Evolutionary conservation across 257 asterid species (phyloP), one percentile per base, ranked within the genome.

Genomic region (Misopates orontium): DNA sequence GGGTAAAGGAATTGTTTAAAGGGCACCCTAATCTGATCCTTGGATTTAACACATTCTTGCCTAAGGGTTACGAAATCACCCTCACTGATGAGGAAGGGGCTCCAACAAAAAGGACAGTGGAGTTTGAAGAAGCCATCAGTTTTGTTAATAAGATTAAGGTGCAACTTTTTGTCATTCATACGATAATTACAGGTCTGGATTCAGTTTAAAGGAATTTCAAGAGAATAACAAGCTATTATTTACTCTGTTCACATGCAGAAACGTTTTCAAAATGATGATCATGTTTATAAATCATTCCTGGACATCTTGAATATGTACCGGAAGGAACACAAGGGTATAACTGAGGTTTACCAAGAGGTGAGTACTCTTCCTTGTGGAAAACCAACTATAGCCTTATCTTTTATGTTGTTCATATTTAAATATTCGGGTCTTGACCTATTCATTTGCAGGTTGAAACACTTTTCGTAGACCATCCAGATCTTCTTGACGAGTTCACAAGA

Each of bases 121-220:
- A 94, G 80, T 88, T 88, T 75, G 98, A 88, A 48, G 98, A 94
- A 75, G 99, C 99, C 68, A 88, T 94, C 64, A 85, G 85, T 81
- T 94, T 94, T 62, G 99, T 94, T 42, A 90, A 94, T 80, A 94
- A 94, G 82, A 94, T 94, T 70, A 94, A 94, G 98, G 99, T 90
- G 76, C 56, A 4, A 44, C 18, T 10, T 49, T 74, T 51, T 42
- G 31, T 66, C 14, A 60, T 58, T 42, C 53, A 10, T 62, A 28
- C 60, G 36, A 24, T 52, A 54, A 36, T 65, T 32, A 13, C 59
- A 56, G 47, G 31, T 44, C 24, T 58, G 56, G 62, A 17, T 42
- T 62, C 24, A 8, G 48, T 75, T 71, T 61, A 16, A 45, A 50
- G 65, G 60, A 28, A 57, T 17, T 69, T 47, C 41, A 48, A 39